Evolutionary conservation across 1,139 yeast genomes (phyloP), one percentile per base, ranked within the genome.

Genomic region (Arxiozyma heterogenica): DNA sequence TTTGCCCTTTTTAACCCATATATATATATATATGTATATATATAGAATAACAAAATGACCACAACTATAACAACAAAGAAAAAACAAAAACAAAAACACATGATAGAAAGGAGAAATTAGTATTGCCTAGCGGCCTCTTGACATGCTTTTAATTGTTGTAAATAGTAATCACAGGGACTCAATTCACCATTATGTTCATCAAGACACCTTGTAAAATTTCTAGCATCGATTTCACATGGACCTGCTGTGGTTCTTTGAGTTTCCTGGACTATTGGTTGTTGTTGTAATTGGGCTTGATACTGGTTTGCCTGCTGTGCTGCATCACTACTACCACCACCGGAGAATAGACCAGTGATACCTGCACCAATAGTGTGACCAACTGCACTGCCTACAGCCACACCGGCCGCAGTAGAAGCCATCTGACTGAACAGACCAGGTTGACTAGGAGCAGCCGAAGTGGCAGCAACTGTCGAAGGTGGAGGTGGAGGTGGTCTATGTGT

Each of bases 371-470:
- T 89, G 78, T 93, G 98, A 58, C 98, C 98, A 57, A 91, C 83
- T 59, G 98, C 84, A 55, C 96, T 87, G 66, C 98, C 98, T 56
- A 93, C 97, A 52, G 98, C 98, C 43, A 93, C 98, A 81, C 98
- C 98, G 53, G 98, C 98, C 57, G 98, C 98, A 54, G 98, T 93
- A 48, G 95, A 79, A 39, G 98, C 98, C 98, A 93, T 93, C 74
- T 93, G 96, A 57, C 94, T 87, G 68, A 93, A 91, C 70, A 93
- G 69, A 64, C 98, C 97, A 52, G 98, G 98, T 70, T 82, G 87
- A 69, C 75, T 80, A 53, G 78, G 77, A 54, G 44, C 21, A 46
- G 54, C 12, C 50, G 49, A 11, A 72, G 71, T 48, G 72, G 18
- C 23, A 22, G 51, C 69, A 44, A 73, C 71, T 49, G 73, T 72